Evolutionary conservation across 768 basidiomycete species (phyloP).

Genomic region (Mycena venus): DNA sequence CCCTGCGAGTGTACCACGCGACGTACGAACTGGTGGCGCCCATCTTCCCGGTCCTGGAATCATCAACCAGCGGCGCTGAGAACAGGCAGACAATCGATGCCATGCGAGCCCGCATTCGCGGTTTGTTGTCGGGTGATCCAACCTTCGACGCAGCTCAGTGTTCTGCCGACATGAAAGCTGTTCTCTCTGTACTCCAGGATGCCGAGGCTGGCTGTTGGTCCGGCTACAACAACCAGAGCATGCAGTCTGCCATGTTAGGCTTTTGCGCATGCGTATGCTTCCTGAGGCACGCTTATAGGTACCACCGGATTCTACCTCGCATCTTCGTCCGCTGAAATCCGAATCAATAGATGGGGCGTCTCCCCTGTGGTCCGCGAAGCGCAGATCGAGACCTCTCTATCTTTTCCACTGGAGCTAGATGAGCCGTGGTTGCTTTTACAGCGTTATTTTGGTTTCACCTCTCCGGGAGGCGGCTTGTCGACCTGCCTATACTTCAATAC

Average conservation of each 20-base stretch:
- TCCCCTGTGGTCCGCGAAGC: slow-evolving; percentile 9
- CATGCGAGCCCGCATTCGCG: not conserved
- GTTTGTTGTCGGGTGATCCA: not conserved
- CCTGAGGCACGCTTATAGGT: slow-evolving; percentile 6
- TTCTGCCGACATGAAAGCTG: not conserved
- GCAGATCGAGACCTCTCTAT: slow-evolving; percentile 3
- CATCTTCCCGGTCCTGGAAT: slow-evolving; percentile 5
- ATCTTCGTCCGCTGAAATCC: not conserved
- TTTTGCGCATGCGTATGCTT: slow-evolving; percentile 10
- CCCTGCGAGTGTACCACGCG: slow-evolving; percentile 6
- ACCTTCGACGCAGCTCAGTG: not conserved
- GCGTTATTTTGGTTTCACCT: slow-evolving; percentile 3
- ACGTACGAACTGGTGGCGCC: slow-evolving; percentile 4
- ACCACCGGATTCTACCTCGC: not conserved
- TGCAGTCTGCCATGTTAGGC: slow-evolving; percentile 4
- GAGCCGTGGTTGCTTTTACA: slow-evolving; percentile 1
- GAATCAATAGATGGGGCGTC: slow-evolving; percentile 7
- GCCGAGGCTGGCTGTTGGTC: not conserved
- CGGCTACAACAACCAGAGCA: not conserved
- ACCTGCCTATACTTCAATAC: slow-evolving; percentile 9
- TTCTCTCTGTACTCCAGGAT: not conserved
- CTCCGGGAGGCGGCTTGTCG: not conserved
- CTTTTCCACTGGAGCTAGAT: not conserved
- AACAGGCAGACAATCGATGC: not conserved
- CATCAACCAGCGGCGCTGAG: not conserved